Percentiles rank a stretch among this genome's conserved stretches.
Conservation (phyloP, 306 rosid genomes). For the Myrica gale region DNA sequence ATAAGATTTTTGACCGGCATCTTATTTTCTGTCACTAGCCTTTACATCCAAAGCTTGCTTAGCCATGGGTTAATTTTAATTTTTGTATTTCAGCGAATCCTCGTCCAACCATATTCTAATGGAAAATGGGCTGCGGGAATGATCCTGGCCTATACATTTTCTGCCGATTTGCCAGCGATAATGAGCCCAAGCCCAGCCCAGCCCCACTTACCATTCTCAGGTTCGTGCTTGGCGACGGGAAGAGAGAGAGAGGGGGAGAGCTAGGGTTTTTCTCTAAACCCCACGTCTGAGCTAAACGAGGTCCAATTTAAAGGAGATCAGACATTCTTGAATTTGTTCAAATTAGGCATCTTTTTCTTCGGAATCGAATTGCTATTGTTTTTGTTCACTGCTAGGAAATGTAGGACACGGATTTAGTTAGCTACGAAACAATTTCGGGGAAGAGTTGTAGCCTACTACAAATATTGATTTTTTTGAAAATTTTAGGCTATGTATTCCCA, state of each 20-base stretch:
- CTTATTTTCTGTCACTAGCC: too few species aligned
- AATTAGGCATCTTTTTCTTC: not conserved
- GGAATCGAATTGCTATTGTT: not conserved
- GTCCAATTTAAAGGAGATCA: not conserved
- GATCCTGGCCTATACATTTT: not conserved
- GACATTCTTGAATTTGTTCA: not conserved
- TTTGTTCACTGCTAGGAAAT: too few species aligned
- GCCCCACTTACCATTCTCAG: not conserved
- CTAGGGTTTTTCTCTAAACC: not conserved
- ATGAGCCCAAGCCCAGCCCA: not conserved
- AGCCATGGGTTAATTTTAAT: too few species aligned
- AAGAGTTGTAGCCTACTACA: too few species aligned
- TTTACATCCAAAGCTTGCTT: too few species aligned
- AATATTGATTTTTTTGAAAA: conserved; percentile 42
- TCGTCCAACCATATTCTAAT: too few species aligned
- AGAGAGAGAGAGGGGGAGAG: not conserved
- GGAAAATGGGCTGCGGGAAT: not conserved
- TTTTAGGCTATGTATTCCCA: too few species aligned
- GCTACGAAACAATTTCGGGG: too few species aligned
- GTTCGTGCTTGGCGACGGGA: not conserved
- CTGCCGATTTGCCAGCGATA: not conserved
- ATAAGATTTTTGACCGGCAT: too few species aligned
- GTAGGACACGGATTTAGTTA: too few species aligned
- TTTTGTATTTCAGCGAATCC: too few species aligned
- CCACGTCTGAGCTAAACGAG: not conserved